Evolutionary conservation across 1,284 basidiomycete genomes (phyloP).

Genomic region (Trametes sp.): DNA sequence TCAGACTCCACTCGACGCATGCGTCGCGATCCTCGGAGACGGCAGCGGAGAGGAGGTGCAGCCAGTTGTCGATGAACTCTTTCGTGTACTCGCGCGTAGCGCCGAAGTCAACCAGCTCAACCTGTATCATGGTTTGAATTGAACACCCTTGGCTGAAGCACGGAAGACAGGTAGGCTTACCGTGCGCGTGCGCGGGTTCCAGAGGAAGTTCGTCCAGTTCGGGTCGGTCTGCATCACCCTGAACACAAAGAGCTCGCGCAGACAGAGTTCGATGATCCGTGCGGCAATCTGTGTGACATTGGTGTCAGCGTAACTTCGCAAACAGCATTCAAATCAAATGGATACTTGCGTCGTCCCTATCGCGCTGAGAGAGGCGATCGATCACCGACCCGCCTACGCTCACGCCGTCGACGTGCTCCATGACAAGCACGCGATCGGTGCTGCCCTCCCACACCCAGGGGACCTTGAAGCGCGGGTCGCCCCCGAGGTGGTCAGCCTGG

Average conservation of each 20-base stretch:
- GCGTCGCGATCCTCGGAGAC: constrained; percentile 71
- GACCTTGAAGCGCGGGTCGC: constrained; percentile 78
- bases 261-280: constrained; percentile 85
- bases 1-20: constrained; percentile 79
- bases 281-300: constrained; percentile 75
- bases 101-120: constrained; percentile 96
- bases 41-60: constrained; percentile 82
- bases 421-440: constrained; percentile 86
- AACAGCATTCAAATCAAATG: not conserved
- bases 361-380: constrained; percentile 61
- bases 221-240: constrained; percentile 98
- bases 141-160: no score
- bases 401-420: constrained; percentile 86
- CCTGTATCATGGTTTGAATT: no score
- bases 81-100: constrained; percentile 89
- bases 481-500: constrained; percentile 56
- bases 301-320: not conserved
- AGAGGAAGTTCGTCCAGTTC: constrained; percentile 98
- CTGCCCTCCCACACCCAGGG: constrained; percentile 89
- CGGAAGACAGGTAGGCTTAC: constrained; percentile 44
- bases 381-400: constrained; percentile 78
- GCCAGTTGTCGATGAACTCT: constrained; percentile 91
- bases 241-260: constrained; percentile 92
- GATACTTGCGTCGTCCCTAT: constrained; percentile 74
- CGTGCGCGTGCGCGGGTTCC: constrained; percentile 70